Base-by-base conservation (phyloP, 257 asterid genomes). In the Fraxinus quadrangulata region DNA sequence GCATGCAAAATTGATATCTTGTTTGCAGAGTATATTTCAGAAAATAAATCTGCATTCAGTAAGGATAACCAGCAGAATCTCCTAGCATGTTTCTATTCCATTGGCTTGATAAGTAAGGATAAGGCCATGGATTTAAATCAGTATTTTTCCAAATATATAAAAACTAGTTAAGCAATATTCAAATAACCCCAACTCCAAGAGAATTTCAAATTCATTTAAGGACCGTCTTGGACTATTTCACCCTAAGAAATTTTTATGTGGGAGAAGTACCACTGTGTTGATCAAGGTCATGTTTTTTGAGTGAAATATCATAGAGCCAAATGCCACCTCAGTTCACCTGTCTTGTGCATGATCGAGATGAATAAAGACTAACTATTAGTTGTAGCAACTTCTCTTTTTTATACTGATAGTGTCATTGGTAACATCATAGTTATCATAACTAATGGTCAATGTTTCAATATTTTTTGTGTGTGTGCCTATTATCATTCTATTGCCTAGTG, bases 391-490 rank as follows among this genome's bases (percentile, higher is more conserved):
- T 47, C 16, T 16, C n/a, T 14, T 42, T 40, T 40, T 40, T 40
- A 40, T 4, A 17, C 51, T 5, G 0, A 42, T 12, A 14, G 59
- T 8, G 8, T 47, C 59, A 2, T 16, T n/a, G 12, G 5, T 59
- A 59, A 21, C 30, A 21, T 59, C 31, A 59, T 21, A 8, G 26
- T n/a, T 21, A 59, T 21, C 67, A 59, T 59, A 2, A 21, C 67
- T 59, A 21, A 59, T 59, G 67, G 67, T 59, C 67, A 59, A n/a
- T 59, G 67, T 63, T 63, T 13, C 69, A 63, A 24, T 10, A 63
- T 56, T 56, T 56, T 23, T 56, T 19, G 24, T 0, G 28, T 19
- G 5, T 0, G 26, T 5, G 12, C 12, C 7, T 0, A 56, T 5
- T 21, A n/a, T 6, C 12, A 56, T 7, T 56, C 66, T 56, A n/a